Evolutionary conservation across 371 early-diverging fungal genomes (phyloP).

Genomic region (Mycotypha africana): DNA sequence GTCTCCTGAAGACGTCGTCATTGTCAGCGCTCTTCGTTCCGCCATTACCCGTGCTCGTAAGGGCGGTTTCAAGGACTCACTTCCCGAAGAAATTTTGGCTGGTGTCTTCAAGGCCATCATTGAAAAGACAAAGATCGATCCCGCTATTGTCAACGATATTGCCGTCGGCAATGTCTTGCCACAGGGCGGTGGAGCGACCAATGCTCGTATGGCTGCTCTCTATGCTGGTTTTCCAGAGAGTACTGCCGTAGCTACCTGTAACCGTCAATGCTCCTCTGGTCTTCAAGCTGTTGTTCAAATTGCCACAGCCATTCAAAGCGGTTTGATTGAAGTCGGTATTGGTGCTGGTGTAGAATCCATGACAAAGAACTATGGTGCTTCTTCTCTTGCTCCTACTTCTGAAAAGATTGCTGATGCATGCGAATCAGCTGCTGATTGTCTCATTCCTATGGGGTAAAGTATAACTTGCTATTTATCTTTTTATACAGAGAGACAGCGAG

Average conservation of each 20-base stretch:
- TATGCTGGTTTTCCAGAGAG: conserved; percentile 91
- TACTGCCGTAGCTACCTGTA: conserved; percentile 82
- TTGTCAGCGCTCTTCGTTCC: conserved; percentile 85
- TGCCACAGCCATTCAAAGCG: conserved; percentile 86
- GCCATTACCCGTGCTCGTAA: conserved; percentile 89
- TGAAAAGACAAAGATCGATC: conserved; percentile 81
- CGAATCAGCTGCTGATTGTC: conserved; percentile 73
- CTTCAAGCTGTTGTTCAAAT: conserved; percentile 91
- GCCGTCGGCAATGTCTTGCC: conserved; percentile 93
- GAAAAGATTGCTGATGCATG: conserved; percentile 66
- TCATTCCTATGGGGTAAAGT: conserved; percentile 83
- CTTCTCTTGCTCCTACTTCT: conserved; percentile 69
- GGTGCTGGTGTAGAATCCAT: conserved; percentile 98
- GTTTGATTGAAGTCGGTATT: conserved; percentile 93
- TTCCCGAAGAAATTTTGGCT: conserved; percentile 83
- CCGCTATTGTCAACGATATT: conserved; percentile 89
- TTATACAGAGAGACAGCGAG: not conserved
- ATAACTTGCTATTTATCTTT: too few relatives aligned
- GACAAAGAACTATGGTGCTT: conserved; percentile 91
- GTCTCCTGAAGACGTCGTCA: conserved; percentile 82
- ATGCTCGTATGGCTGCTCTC: conserved; percentile 92
- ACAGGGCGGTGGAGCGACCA: conserved; percentile 92
- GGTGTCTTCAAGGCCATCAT: conserved; percentile 79
- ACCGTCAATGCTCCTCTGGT: conserved; percentile 97
- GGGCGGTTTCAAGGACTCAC: conserved; percentile 93